A percentile compares a stretch with the other conserved stretches of the same genome.
These are phyloP conservation scores for Eleusine coracana DNA, from an alignment of 176 grass and related monocot species.

Conservation along the genomic window DNA sequence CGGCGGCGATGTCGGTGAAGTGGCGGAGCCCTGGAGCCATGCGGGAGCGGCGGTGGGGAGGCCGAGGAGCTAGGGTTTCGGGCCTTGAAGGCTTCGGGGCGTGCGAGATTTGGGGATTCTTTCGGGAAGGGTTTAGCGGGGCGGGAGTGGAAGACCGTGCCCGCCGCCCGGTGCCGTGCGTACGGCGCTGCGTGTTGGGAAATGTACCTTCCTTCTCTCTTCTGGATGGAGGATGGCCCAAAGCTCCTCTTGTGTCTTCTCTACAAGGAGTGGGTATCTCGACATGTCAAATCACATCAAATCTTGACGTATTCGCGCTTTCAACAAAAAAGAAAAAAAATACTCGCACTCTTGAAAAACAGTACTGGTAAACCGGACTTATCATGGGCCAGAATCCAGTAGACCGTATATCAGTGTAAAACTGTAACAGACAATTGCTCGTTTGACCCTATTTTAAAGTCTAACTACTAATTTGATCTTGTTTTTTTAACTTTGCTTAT, in stretches of 20 bases:
- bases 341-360: no score
- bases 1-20: slow-evolving; percentile 51
- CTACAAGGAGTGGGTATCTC: not conserved
- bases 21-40: slow-evolving; percentile 76
- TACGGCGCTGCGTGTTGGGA: slow-evolving; percentile 19
- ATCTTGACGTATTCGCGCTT: no score
- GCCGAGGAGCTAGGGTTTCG: slow-evolving; percentile 52
- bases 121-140: slow-evolving; percentile 50
- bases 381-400: no score
- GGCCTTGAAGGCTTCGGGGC: slow-evolving; percentile 15
- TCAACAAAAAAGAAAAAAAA: no score
- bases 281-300: no score
- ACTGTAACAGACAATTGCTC: no score
- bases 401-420: no score
- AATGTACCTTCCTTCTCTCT: not conserved
- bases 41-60: slow-evolving; percentile 17
- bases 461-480: no score
- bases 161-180: slow-evolving; percentile 9
- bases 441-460: no score
- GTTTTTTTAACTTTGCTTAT: no score
- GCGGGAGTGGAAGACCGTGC: slow-evolving; percentile 31
- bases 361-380: not conserved
- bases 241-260: no score
- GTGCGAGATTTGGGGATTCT: slow-evolving; percentile 53
- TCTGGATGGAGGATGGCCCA: not conserved